Evolutionary conservation across 306 rosid genomes (phyloP).

Genomic region (Quercus suber): DNA sequence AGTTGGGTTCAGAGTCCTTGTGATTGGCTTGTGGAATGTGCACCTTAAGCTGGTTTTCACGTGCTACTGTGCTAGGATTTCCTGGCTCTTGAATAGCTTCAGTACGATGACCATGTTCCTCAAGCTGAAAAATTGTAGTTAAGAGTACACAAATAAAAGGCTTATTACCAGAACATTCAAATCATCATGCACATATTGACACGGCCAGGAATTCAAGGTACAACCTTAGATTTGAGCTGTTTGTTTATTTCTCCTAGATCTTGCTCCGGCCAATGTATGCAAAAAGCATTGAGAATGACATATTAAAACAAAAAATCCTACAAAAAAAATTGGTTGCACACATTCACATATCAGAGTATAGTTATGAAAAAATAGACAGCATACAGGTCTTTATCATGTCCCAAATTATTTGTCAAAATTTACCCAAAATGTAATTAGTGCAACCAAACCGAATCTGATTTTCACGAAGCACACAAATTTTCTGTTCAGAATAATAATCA

Average conservation of each 20-base stretch:
- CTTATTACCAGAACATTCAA: not conserved
- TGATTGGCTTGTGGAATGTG: slow-evolving; percentile 10
- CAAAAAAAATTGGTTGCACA: not conserved
- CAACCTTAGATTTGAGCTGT: slow-evolving; percentile 60
- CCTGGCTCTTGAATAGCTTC: not conserved
- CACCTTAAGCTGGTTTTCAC: not conserved
- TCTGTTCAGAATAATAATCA: too few species aligned
- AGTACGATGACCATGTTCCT: slow-evolving; percentile 24
- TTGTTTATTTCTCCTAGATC: slow-evolving; percentile 45
- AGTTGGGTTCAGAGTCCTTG: slow-evolving; percentile 7
- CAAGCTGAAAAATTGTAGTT: slow-evolving; percentile 25
- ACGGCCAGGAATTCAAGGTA: not conserved
- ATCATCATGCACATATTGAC: not conserved
- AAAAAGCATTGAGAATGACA: not conserved
- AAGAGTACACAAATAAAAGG: not conserved
- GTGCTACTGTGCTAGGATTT: not conserved
- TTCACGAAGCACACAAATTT: too few species aligned
- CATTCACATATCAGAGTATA: not conserved
- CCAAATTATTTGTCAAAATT: not conserved
- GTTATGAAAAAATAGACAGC: too few species aligned
- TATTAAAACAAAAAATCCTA: not conserved
- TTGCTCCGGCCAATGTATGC: slow-evolving; percentile 37
- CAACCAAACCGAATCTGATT: not conserved
- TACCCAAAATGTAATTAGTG: not conserved
- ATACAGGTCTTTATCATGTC: too few species aligned